Evolutionary conservation across 2,329 filamentous ascomycete genomes (phyloP), one percentile per base, ranked within the genome.

Genomic region (Sporothrix variecibatus): DNA sequence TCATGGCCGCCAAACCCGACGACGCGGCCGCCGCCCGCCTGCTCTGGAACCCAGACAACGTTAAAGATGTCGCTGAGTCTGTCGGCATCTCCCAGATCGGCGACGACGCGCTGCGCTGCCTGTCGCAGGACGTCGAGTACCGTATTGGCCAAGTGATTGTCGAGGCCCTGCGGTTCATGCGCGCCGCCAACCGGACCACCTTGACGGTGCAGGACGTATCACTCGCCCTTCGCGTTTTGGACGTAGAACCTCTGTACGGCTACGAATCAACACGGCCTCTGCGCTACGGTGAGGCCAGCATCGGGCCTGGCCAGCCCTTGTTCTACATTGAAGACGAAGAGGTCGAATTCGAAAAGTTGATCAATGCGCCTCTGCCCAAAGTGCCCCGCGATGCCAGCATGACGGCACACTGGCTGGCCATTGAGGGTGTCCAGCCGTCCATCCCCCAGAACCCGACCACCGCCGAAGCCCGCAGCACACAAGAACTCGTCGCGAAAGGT

Each of bases 291-390:
- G 96, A 99, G 83, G 96, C 96, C 2, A 97, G 93, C 74, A 86
- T 99, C 75, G 96, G 96, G 0, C 94, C 95, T 17, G 95, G 95
- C 11, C 96, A 99, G 83, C 94, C 95, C 72, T 85, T 99, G 28
- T 99, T 95, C 83, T 99, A 99, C 81, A 93, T 99, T 51, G 96
- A 99, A 80, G 96, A 99, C 81, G 96, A 99, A 81, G 96, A 99
- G 85, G 92, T 98, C 72, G 96, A 99, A 83, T 98, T 99, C 81
- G 96, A 99, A 85, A 98, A 98, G 86, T 86, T 99, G 78, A 98
- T 99, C 81, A 99, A 99, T 84, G 94, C 94, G 77, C 94, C 96
- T 4, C 84, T 99, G 77, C 96, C 96, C 34, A 98, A 97, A 82
- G 95, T 99, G 40, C 96, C 96, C 46, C 88, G 95, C 69, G 96